These are phyloP conservation scores for Colletotrichum navitas DNA, from an alignment of 2,329 filamentous ascomycete species.

Conservation along the genomic window DNA sequence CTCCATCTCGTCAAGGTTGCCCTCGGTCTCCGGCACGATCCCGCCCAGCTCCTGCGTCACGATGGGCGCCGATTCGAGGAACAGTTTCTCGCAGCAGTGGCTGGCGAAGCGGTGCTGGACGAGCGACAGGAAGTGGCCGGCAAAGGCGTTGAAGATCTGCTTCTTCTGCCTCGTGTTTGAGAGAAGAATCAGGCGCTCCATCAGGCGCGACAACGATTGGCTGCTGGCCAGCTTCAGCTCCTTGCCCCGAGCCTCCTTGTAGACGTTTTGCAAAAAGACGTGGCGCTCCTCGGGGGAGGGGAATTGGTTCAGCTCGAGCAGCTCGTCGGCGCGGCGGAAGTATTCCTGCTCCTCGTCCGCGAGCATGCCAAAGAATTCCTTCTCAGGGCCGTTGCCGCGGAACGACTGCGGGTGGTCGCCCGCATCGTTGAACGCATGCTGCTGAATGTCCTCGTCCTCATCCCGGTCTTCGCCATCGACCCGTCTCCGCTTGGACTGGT, in stretches of 20 bases:
- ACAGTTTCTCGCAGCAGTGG: constrained; percentile 96
- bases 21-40: constrained; percentile 58
- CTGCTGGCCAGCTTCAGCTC: constrained; percentile 96
- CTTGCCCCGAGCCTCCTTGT: constrained; percentile 87
- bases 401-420: constrained; percentile 49
- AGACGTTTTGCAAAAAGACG: constrained; percentile 84
- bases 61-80: constrained; percentile 82
- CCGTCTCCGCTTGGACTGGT: constrained; percentile 43
- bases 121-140: constrained; percentile 86
- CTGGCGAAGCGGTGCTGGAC: constrained; percentile 97
- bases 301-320: constrained; percentile 92
- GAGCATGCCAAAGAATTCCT: constrained; percentile 92
- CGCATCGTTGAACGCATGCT: constrained; percentile 43
- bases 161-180: constrained; percentile 87
- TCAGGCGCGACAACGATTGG: constrained; percentile 91
- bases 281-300: constrained; percentile 78
- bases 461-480: constrained; percentile 44
- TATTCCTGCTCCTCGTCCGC: constrained; percentile 96
- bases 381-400: constrained; percentile 58
- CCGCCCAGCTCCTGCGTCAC: constrained; percentile 78
- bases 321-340: constrained; percentile 89
- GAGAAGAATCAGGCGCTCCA: constrained; percentile 90
- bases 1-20: constrained; percentile 56
- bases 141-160: constrained; percentile 86
- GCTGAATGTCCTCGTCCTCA: constrained; percentile 43